Conservation (phyloP, 2,329 filamentous ascomycete species). For the Aureobasidium sp. region DNA sequence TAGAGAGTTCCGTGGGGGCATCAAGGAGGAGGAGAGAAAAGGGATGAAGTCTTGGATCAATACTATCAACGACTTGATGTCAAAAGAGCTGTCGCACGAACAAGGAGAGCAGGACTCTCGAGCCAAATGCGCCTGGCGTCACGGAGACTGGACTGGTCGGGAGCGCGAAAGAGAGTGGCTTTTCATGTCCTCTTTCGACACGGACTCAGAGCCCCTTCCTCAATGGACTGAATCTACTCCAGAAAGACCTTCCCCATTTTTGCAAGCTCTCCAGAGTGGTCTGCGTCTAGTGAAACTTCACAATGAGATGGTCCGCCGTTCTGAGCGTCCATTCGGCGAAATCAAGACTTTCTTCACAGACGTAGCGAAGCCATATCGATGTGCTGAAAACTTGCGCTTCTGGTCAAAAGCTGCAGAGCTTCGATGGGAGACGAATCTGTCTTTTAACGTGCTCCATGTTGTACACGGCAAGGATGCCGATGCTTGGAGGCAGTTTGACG, state of each 20-base stretch:
- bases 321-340: constrained; percentile 75
- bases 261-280: constrained; percentile 67
- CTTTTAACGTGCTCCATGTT: constrained; percentile 77
- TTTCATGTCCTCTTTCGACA: constrained; percentile 71
- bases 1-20: constrained; percentile 74
- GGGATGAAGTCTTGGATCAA: constrained; percentile 72
- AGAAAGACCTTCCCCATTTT: constrained; percentile 58
- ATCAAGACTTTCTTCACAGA: constrained; percentile 89
- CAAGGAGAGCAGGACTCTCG: constrained; percentile 45
- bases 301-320: constrained; percentile 79
- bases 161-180: constrained; percentile 72
- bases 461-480: constrained; percentile 64
- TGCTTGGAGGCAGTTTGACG: constrained; percentile 75
- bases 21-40: constrained; percentile 68
- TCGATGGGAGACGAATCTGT: constrained; percentile 79
- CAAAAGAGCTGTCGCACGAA: constrained; percentile 69
- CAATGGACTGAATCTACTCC: constrained; percentile 55
- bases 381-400: constrained; percentile 86
- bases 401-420: constrained; percentile 96
- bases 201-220: constrained; percentile 49
- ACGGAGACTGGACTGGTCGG: constrained; percentile 62
- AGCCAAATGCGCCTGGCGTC: constrained; percentile 64
- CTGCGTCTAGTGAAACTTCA: constrained; percentile 77
- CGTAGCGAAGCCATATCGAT: constrained; percentile 87
- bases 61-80: constrained; percentile 67